phyloP scores from a whole-genome alignment of 1,284 basidiomycete genomes.

The Apiotrichum laibachii region DNA sequence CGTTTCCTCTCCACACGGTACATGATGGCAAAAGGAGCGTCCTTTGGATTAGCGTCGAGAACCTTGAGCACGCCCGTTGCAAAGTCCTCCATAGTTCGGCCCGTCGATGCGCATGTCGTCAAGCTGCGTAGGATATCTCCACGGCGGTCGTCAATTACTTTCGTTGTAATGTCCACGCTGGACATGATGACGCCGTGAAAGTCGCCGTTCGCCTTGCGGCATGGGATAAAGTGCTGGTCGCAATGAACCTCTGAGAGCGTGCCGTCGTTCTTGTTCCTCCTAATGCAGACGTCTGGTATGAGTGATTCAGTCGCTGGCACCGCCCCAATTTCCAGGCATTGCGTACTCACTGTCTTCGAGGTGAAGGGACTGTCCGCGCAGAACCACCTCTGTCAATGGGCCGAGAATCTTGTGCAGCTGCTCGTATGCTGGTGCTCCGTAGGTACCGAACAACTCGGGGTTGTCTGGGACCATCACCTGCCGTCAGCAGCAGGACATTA shows the following conservation, averaged over 20 bases:
- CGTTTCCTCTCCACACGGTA: background rate
- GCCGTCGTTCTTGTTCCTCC: background rate
- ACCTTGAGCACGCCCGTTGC: conserved; percentile 41
- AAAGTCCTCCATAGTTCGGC: conserved; percentile 39
- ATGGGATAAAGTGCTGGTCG: background rate
- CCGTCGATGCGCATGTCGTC: conserved; percentile 38
- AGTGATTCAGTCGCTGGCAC: background rate
- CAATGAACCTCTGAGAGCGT: background rate
- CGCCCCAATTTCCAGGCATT: too few relatives aligned
- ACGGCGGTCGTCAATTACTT: conserved; percentile 34
- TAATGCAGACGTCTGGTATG: background rate
- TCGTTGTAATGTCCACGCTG: conserved; percentile 34
- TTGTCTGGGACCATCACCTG: background rate
- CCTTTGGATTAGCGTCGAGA: conserved; percentile 31
- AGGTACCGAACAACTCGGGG: background rate
- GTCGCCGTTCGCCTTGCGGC: conserved; percentile 32
- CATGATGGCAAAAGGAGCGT: conserved; percentile 33
- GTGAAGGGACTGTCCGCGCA: too few relatives aligned
- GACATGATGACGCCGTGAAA: conserved; percentile 42
- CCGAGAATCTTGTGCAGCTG: too few relatives aligned
- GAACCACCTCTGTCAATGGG: too few relatives aligned
- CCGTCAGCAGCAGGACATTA: background rate
- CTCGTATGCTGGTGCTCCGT: background rate
- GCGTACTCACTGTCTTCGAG: too few relatives aligned
- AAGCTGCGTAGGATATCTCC: conserved; percentile 34